Conservation (phyloP, 1,284 basidiomycete species). For the Sanguinoderma infundibulare region DNA sequence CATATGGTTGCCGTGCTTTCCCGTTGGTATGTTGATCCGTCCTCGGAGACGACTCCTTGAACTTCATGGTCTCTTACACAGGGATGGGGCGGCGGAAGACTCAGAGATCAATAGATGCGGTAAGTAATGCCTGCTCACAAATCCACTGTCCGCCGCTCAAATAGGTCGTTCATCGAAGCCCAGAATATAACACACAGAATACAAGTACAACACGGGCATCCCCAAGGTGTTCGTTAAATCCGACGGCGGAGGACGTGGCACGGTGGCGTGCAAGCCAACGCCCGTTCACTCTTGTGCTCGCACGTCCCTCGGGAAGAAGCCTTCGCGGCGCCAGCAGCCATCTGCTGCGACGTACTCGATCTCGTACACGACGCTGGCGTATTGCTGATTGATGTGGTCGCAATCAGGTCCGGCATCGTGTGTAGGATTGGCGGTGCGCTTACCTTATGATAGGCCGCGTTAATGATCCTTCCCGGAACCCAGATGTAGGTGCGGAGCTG, state of each 20-base stretch:
- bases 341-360: constrained; percentile 16
- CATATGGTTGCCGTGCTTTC: too few species aligned
- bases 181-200: too few species aligned
- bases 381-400: neutral
- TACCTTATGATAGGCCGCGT: constrained; percentile 26
- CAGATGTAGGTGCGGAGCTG: constrained; percentile 41
- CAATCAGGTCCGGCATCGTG: neutral
- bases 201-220: too few species aligned
- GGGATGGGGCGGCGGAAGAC: too few species aligned
- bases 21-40: too few species aligned
- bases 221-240: neutral
- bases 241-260: neutral
- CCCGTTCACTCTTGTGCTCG: neutral
- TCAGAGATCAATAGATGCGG: too few species aligned
- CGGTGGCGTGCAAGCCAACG: too few species aligned
- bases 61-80: too few species aligned
- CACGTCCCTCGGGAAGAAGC: constrained; percentile 16
- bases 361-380: constrained; percentile 6
- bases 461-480: constrained; percentile 34
- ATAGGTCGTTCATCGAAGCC: too few species aligned
- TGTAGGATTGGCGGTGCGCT: neutral
- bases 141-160: too few species aligned
- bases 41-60: too few species aligned
- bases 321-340: constrained; percentile 3
- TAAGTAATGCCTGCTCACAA: too few species aligned